These are phyloP conservation scores for Sporothrix variecibatus DNA, from an alignment of 2,329 filamentous ascomycete genomes.

Conservation along the genomic window DNA sequence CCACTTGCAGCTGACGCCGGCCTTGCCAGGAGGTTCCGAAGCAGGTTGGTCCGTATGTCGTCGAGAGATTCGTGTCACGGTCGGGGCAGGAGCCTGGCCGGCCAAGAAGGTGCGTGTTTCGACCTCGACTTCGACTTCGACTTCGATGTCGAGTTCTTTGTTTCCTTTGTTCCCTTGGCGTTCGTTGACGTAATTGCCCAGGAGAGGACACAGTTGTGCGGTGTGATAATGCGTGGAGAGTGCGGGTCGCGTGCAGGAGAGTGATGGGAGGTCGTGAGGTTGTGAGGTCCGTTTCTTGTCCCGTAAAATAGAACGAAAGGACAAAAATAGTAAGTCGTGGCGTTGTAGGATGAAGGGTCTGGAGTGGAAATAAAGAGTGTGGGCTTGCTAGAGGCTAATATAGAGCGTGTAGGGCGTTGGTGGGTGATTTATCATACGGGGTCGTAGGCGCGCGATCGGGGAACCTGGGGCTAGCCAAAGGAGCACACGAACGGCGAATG, in stretches of 20 bases:
- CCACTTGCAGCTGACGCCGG: neutral
- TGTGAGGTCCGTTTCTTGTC: neutral
- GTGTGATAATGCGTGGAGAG: neutral
- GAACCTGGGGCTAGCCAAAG: constrained; percentile 8
- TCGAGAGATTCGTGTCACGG: neutral
- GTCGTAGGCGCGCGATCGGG: constrained; percentile 10
- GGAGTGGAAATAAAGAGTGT: constrained; percentile 1
- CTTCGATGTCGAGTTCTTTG: neutral
- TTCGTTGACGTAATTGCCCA: neutral
- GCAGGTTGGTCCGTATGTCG: neutral
- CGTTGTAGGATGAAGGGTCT: neutral
- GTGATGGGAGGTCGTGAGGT: neutral
- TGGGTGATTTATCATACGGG: constrained; percentile 18
- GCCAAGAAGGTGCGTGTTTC: neutral
- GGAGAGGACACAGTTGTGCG: neutral
- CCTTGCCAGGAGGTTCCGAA: neutral
- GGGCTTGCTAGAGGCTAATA: constrained; percentile 14
- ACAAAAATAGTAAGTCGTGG: constrained; percentile 21
- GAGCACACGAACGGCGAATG: neutral
- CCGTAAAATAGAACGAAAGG: neutral
- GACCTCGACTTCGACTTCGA: neutral
- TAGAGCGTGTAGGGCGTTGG: constrained; percentile 14
- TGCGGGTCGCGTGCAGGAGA: neutral
- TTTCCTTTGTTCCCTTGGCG: neutral
- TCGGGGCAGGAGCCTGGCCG: neutral